A percentile compares a stretch with the other conserved stretches of the same genome.
phyloP scores from a whole-genome alignment of 2,329 filamentous ascomycete species.

The Thermothelomyces thermophilus region DNA sequence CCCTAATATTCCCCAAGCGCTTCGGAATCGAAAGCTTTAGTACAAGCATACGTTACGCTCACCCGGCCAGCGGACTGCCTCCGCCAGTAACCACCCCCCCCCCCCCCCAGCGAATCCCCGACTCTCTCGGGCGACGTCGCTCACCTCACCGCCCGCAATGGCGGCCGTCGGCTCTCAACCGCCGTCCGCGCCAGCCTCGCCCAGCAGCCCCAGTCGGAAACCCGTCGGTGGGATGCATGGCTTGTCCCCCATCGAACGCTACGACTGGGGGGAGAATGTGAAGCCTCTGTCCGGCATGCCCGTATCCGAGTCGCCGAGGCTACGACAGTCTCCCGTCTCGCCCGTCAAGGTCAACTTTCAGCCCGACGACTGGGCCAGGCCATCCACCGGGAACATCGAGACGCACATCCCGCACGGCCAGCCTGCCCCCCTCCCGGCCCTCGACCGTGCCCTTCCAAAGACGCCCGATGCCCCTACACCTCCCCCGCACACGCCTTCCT shows the following conservation, averaged over 20 bases:
- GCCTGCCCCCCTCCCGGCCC: conserved; percentile 2
- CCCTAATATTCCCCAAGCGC: background rate
- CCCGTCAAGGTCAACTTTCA: conserved; percentile 51
- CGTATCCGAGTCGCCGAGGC: conserved; percentile 35
- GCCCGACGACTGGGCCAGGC: conserved; percentile 45
- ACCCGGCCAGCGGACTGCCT: background rate
- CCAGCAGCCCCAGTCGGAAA: conserved; percentile 29
- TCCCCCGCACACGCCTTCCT: conserved; percentile 32
- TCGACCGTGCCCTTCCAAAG: conserved; percentile 30
- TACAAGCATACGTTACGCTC: background rate
- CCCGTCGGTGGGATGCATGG: conserved; percentile 32
- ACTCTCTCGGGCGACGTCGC: conserved; percentile 10
- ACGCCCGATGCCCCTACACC: conserved; percentile 33
- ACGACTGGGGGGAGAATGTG: conserved; percentile 29
- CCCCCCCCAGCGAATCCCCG: conserved; percentile 13
- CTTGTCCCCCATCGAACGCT: conserved; percentile 30
- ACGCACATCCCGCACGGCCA: conserved; percentile 20
- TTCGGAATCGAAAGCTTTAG: background rate
- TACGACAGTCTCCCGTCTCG: conserved; percentile 48
- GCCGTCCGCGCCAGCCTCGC: conserved; percentile 23
- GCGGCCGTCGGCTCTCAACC: conserved; percentile 28
- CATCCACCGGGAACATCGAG: conserved; percentile 49
- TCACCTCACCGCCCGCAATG: conserved; percentile 25
- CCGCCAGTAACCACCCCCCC: conserved; percentile 7
- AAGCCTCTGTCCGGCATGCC: conserved; percentile 29